Percentiles rank a stretch among this genome's conserved stretches.
phyloP scores from a whole-genome alignment of 495 filamentous ascomycete species.

The Aspergillus cavernicola region DNA sequence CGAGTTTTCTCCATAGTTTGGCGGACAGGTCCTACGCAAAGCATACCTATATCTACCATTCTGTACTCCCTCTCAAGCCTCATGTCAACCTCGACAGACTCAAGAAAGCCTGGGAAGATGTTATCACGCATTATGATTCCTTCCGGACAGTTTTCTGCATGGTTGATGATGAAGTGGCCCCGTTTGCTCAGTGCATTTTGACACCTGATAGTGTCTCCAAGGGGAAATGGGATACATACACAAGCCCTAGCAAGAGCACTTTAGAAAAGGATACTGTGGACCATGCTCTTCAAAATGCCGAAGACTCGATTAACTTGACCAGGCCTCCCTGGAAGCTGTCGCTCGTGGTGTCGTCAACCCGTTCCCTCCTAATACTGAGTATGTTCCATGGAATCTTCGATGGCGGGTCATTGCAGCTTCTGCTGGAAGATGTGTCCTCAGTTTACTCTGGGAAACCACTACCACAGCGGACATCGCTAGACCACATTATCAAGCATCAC shows the following conservation, averaged over 20 bases:
- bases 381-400: slow-evolving; percentile 80
- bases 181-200: slow-evolving; percentile 53
- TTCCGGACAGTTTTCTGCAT: slow-evolving; percentile 63
- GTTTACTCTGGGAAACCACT: slow-evolving; percentile 25
- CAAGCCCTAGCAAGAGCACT: slow-evolving; percentile 6
- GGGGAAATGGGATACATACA: slow-evolving; percentile 44
- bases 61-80: slow-evolving; percentile 48
- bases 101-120: slow-evolving; percentile 42
- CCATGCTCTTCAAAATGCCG: slow-evolving; percentile 17
- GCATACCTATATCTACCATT: slow-evolving; percentile 62
- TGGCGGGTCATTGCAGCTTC: slow-evolving; percentile 63
- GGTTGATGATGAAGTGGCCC: slow-evolving; percentile 63
- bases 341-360: slow-evolving; percentile 26
- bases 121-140: slow-evolving; percentile 46
- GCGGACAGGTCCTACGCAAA: slow-evolving; percentile 27
- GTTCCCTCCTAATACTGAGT: slow-evolving; percentile 54
- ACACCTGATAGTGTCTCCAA: not conserved
- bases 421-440: slow-evolving; percentile 59
- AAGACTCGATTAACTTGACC: slow-evolving; percentile 14
- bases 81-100: slow-evolving; percentile 39
- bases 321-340: slow-evolving; percentile 32
- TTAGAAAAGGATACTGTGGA: slow-evolving; percentile 25
- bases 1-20: slow-evolving; percentile 49
- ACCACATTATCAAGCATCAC: slow-evolving; percentile 31
- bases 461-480: slow-evolving; percentile 20